Percentiles rank a stretch among this genome's conserved stretches.
phyloP scores from a whole-genome alignment of 2,329 filamentous ascomycete species.

The Rutstroemia sp. region DNA sequence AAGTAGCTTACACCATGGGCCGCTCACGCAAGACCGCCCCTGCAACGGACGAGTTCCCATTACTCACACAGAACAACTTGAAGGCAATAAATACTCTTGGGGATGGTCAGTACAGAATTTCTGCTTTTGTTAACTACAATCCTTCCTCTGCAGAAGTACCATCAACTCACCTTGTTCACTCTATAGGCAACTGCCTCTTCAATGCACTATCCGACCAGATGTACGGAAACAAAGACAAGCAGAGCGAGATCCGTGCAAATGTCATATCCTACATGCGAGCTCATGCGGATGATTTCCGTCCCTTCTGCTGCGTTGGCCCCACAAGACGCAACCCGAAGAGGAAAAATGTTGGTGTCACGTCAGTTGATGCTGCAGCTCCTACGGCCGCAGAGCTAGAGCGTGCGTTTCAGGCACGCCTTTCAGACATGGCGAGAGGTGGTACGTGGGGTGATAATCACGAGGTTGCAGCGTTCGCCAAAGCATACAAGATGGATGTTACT shows the following conservation, averaged over 20 bases:
- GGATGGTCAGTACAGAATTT: constrained; percentile 45
- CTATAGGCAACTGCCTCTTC: constrained; percentile 61
- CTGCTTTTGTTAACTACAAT: constrained; percentile 14
- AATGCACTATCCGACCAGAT: constrained; percentile 61
- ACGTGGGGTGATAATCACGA: constrained; percentile 62
- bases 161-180: constrained; percentile 8
- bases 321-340: constrained; percentile 38
- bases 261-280: constrained; percentile 56
- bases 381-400: constrained; percentile 45
- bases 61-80: constrained; percentile 48
- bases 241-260: constrained; percentile 48
- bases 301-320: constrained; percentile 50
- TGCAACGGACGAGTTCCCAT: constrained; percentile 41
- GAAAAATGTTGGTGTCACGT: neutral
- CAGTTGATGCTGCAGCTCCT: constrained; percentile 35
- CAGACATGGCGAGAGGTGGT: constrained; percentile 50
- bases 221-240: constrained; percentile 50
- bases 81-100: constrained; percentile 52
- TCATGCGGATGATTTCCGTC: constrained; percentile 54
- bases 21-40: neutral
- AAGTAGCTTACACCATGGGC: neutral
- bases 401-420: constrained; percentile 47
- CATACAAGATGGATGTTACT: constrained; percentile 53
- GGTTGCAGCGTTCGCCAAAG: constrained; percentile 57
- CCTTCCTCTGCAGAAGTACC: neutral